A percentile compares a stretch with the other conserved stretches of the same genome.
These are phyloP conservation scores for Dichotomocladium elegans DNA, from an alignment of 371 early-diverging fungal species.

Conservation along the genomic window DNA sequence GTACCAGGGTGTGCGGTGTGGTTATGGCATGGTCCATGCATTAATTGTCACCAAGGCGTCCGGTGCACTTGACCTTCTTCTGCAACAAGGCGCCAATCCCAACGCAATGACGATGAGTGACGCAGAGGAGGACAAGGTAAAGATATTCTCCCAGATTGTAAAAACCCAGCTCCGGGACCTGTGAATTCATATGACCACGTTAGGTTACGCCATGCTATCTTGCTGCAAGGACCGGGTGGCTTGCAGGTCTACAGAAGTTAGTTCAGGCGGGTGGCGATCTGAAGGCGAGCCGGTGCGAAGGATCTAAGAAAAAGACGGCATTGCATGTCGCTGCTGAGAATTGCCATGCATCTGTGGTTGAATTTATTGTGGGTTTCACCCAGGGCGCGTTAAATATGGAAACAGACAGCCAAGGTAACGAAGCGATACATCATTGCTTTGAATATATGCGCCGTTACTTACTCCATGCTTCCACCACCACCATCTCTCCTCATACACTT, in stretches of 20 bases:
- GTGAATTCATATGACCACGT: not conserved
- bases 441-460: slow-evolving; percentile 1
- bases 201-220: slow-evolving; percentile 38
- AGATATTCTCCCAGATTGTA: not conserved
- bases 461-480: not conserved
- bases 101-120: slow-evolving; percentile 35
- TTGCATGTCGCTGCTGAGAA: slow-evolving; percentile 43
- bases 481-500: not conserved
- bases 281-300: slow-evolving; percentile 22
- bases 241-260: slow-evolving; percentile 35
- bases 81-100: slow-evolving; percentile 45
- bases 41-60: slow-evolving; percentile 28
- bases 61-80: slow-evolving; percentile 23
- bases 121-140: slow-evolving; percentile 35
- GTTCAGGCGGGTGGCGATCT: slow-evolving; percentile 41
- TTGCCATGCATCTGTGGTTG: slow-evolving; percentile 31
- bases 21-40: slow-evolving; percentile 45
- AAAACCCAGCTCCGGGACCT: not conserved
- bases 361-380: slow-evolving; percentile 30
- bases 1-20: slow-evolving; percentile 27
- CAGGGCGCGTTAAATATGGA: slow-evolving; percentile 20
- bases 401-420: slow-evolving; percentile 32
- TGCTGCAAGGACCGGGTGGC: slow-evolving; percentile 45
- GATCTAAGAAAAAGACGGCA: slow-evolving; percentile 28
- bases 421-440: too few relatives aligned